Percentiles rank a stretch among this genome's conserved stretches.
These are phyloP conservation scores for Umbelopsis isabellina DNA, from an alignment of 192 early-diverging fungal species.

Conservation along the genomic window DNA sequence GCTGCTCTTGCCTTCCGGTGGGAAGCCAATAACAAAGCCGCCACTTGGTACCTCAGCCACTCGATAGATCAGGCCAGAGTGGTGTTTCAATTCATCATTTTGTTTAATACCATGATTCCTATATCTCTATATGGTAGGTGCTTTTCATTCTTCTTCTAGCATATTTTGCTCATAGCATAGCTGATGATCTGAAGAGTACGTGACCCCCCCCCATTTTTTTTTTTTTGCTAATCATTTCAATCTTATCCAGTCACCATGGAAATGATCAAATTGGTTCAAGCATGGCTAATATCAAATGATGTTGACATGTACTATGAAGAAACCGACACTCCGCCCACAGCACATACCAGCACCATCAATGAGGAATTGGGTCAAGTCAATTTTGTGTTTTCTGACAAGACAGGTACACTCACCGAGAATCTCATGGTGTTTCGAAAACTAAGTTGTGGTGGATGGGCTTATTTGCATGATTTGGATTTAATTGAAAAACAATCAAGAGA, in stretches of 20 bases:
- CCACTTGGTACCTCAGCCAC: slow-evolving; percentile 59
- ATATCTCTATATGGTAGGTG: slow-evolving; percentile 71
- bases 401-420: slow-evolving; percentile 88
- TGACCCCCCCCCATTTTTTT: no score
- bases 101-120: slow-evolving; percentile 86
- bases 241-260: slow-evolving; percentile 73
- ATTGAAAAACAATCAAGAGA: slow-evolving; percentile 33
- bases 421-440: slow-evolving; percentile 79
- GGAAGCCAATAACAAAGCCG: slow-evolving; percentile 32
- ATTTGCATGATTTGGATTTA: slow-evolving; percentile 65
- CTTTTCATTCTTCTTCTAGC: slow-evolving; percentile 83
- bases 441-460: slow-evolving; percentile 62
- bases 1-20: slow-evolving; percentile 55
- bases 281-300: slow-evolving; percentile 81
- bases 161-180: slow-evolving; percentile 80
- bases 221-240: slow-evolving; percentile 61
- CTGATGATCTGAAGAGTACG: slow-evolving; percentile 64
- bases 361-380: slow-evolving; percentile 89
- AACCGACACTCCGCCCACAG: slow-evolving; percentile 73
- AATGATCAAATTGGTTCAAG: slow-evolving; percentile 74
- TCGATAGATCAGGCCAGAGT: slow-evolving; percentile 31
- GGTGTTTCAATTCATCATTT: slow-evolving; percentile 73
- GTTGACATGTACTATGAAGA: slow-evolving; percentile 75
- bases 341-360: slow-evolving; percentile 78
- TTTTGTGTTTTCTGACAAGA: slow-evolving; percentile 91